Evolutionary conservation across 2,329 filamentous ascomycete genomes (phyloP).

Genomic region (Aspergillus versicolor): DNA sequence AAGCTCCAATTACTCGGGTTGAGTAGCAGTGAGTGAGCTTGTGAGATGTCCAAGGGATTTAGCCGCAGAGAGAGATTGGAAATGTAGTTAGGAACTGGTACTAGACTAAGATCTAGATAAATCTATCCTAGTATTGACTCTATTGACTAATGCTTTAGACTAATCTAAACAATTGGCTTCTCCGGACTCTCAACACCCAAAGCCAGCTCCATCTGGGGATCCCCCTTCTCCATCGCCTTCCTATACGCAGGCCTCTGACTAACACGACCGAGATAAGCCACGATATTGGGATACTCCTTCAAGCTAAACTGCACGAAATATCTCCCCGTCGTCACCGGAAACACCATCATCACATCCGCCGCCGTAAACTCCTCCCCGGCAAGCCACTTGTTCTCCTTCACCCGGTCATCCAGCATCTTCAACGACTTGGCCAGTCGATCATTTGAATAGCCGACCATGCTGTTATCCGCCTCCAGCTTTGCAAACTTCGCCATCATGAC

Average conservation of each 20-base stretch:
- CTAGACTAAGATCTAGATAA: too few relatives aligned
- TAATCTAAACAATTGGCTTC: conserved; percentile 4
- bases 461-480: conserved; percentile 25
- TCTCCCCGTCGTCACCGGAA: conserved; percentile 61
- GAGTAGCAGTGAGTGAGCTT: too few relatives aligned
- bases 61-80: too few relatives aligned
- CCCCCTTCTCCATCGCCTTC: conserved; percentile 50
- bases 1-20: not conserved
- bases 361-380: conserved; percentile 63
- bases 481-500: conserved; percentile 34
- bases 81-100: too few relatives aligned
- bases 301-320: conserved; percentile 50
- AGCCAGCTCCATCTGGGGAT: conserved; percentile 46
- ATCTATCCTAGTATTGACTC: too few relatives aligned
- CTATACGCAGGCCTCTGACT: conserved; percentile 48
- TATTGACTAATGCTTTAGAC: too few relatives aligned
- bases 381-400: conserved; percentile 51
- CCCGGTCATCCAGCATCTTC: conserved; percentile 48
- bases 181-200: conserved; percentile 16
- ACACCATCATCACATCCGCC: conserved; percentile 66
- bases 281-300: conserved; percentile 42
- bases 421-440: conserved; percentile 43
- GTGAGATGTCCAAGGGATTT: too few relatives aligned
- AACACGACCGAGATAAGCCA: conserved; percentile 49
- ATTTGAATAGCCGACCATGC: conserved; percentile 28